Base-by-base conservation (phyloP, 768 basidiomycete genomes). In the Suillus paluster region DNA sequence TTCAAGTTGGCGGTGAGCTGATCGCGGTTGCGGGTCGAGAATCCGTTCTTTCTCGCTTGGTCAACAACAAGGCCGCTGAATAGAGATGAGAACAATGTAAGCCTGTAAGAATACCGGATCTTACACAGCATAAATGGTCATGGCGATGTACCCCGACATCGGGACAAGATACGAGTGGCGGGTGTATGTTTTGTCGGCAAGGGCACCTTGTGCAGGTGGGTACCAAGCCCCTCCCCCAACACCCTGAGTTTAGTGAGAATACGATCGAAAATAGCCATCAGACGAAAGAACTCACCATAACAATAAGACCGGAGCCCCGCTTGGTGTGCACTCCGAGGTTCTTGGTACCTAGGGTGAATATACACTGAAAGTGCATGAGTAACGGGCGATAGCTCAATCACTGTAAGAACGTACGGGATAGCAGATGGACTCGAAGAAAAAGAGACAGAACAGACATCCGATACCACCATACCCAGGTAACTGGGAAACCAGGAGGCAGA, bases 361-460 rank as follows among this genome's bases (percentile, higher is more conserved):
- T 86, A 63, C 83, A 84, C 76, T 82, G 48, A 15, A 42, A 30
- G 25, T 30, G 54, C 27, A 23, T 15, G 57, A 46, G 42, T 39
- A 41, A 30, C 19, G 57, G 38, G 45, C 25, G 38, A n/a, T 54
- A 33, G 61, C n/a, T 27, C 15, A 15, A 21, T 25, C 30, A 15
- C 30, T 55, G 36, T 9, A 49, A 45, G 21, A 38, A 74, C 81
- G 64, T 62, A 84, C 84, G 6, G 87, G 86, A 65, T 88, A 88
- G 67, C 88, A 90, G 62, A 91, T 90, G 34, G 87, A 89, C 73
- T 90, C 89, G 70, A 89, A 89, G 80, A 87, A 89, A 80, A 90
- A 89, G 59, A 91, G 74, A 59, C 78, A 70, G 68, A 88, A 90
- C 39, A 91, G 70, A 74, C 83, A 87, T 11, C 79, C 84, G 45